Evolutionary conservation across 164 flowering plant genomes (phyloP), one percentile per base, ranked within the genome.

Genomic region (Magnolia sinica): DNA sequence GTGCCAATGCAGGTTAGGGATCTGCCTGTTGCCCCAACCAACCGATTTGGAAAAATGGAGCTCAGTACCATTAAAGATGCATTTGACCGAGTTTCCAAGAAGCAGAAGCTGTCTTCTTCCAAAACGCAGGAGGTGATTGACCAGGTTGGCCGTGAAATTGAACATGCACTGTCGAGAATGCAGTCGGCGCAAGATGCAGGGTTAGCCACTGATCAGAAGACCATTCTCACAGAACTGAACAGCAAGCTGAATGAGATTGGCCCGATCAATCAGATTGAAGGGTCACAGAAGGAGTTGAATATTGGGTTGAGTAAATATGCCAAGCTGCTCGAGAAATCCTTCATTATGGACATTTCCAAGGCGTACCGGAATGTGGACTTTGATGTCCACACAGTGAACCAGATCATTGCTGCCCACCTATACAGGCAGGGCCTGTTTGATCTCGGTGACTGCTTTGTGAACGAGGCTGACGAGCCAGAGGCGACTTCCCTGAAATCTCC

Each of bases 71-170:
- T 90, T 72, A 93, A 83, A 85, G 96, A 90, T 85, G 95, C 92
- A 76, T 92, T 95, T 85, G 96, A 90, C 64, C 89, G 89, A 27
- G 94, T 91, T 72, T 65, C 90, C 20, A 93, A 93, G 87, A 93
- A 90, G 84, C 98, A 91, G 81, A 92, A 88, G 80, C 69, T 92
- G 3, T 88, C 87, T 37, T 77, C 81, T 24, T 89, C 92, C n/a
- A 93, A 86, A 79, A 74, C 88, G 58, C 89, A 88, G 70, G 96
- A 91, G 83, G 87, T 88, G 29, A 84, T 93, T 63, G 94, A 93
- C 13, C 89, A 79, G 68, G 81, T 93, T 37, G 78, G 73, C 58
- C 88, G 74, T 75, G 97, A 92, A 89, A 88, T 92, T 19, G 91
- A 86, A 75, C 81, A 84, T 64, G 86, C 91, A 49, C 18, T 91